Percentiles rank a stretch among this genome's conserved stretches.
Evolutionary conservation across 1,284 basidiomycete species (phyloP).

Genomic region (Rugosomyces carneus): DNA sequence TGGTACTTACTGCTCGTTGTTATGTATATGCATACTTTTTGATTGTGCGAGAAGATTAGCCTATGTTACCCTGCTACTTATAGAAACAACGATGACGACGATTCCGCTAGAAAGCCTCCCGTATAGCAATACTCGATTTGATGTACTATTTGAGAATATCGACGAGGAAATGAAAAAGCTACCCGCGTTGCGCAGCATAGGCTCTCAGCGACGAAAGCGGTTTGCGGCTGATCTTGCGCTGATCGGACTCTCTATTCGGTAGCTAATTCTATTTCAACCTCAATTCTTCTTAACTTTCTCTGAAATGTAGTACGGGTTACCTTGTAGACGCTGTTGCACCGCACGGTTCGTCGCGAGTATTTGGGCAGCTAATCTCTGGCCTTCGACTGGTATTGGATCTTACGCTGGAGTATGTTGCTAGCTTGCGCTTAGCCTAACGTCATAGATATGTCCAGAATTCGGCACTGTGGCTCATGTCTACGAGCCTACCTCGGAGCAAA

Average conservation of each 20-base stretch:
- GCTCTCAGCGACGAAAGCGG: conserved; percentile 6
- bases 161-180: conserved; percentile 7
- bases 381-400: conserved; percentile 26
- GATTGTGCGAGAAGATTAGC: no score
- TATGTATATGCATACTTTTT: not conserved
- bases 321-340: conserved; percentile 33
- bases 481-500: conserved; percentile 36
- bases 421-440: not conserved
- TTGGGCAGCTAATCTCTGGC: conserved; percentile 21
- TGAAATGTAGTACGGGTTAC: conserved; percentile 29
- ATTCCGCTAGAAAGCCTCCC: no score
- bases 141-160: not conserved
- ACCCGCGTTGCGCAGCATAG: conserved; percentile 9
- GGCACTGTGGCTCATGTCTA: conserved; percentile 32
- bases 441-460: conserved; percentile 25
- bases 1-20: not conserved
- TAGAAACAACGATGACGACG: no score
- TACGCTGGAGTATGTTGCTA: not conserved
- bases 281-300: not conserved
- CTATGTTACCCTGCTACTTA: no score
- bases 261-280: not conserved
- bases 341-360: conserved; percentile 19
- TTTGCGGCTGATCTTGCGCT: conserved; percentile 19
- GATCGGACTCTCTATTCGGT: conserved; percentile 22
- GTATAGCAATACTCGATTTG: no score